Base-by-base conservation (phyloP, 2,329 filamentous ascomycete genomes). In the Chaetoscypha palmicola region DNA sequence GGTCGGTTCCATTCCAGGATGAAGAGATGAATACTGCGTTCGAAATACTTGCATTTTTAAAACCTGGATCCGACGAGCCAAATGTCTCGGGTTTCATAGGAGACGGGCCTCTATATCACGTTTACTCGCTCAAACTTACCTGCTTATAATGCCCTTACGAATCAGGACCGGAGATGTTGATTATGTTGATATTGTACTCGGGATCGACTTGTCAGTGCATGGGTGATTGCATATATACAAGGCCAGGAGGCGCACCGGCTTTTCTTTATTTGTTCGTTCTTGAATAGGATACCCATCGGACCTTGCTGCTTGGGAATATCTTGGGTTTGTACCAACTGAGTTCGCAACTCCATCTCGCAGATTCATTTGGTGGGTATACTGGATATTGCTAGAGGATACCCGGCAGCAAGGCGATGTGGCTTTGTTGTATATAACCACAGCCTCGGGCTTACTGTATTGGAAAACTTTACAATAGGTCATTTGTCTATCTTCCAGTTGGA, bases 141-240 rank as follows among this genome's bases (percentile, higher is more conserved):
- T 51, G 48, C 45, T 36, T 53, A 52, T 46, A 38, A 54, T 58
- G 51, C 48, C 52, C 52, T 54, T 51, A 56, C 48, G 52, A 55
- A 50, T 50, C 47, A 42, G 56, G 48, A 46, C 48, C 43, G 47
- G 44, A 51, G 50, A 48, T 11, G 50, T 44, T 45, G 45, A 48
- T 46, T 49, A 46, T 52, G 38, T 51, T 50, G 47, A 38, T 52
- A 41, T 48, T 51, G 47, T 36, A 17, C 35, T 43, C 43, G 46
- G 47, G 38, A 54, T 41, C 39, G 45, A 47, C 52, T 58, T 54
- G 55, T 48, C 48, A 51, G 43, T 60, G 57, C 57, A 59, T 57
- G 52, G 56, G 58, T 59, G 46, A 53, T 56, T 58, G 58, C 58
- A 60, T 57, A 47, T 48, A 51, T 53, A 56, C 52, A n/a, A 53